Evolutionary conservation across 805 yeast genomes (phyloP).

Genomic region (Groenewaldozyma salmanticensis): DNA sequence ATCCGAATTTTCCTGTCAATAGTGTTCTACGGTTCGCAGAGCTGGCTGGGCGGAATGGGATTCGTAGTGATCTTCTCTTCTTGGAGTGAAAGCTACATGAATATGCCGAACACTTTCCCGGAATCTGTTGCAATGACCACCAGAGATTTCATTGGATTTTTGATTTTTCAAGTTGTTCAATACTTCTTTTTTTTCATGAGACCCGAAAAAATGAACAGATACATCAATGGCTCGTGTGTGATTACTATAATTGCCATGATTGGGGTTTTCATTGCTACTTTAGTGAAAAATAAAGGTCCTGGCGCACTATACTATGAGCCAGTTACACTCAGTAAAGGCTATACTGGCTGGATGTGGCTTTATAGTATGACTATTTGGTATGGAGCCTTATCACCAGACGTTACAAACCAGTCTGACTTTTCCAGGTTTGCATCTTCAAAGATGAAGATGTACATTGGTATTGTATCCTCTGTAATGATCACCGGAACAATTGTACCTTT

Average conservation of each 20-base stretch:
- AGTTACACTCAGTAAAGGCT: constrained; percentile 15
- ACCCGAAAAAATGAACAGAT: constrained; percentile 24
- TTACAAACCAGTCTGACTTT: constrained; percentile 35
- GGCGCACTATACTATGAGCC: constrained; percentile 31
- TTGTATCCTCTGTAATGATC: constrained; percentile 28
- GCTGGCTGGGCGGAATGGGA: constrained; percentile 32
- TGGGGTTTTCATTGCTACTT: constrained; percentile 20
- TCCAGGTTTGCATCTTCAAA: constrained; percentile 33
- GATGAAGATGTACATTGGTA: constrained; percentile 33
- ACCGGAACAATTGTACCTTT: constrained; percentile 39
- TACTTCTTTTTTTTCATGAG: constrained; percentile 10
- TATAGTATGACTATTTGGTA: constrained; percentile 32
- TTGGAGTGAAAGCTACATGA: constrained; percentile 30
- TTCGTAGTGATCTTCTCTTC: constrained; percentile 16
- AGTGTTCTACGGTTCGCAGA: constrained; percentile 4
- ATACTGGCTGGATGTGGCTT: constrained; percentile 9
- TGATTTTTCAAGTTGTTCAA: constrained; percentile 26
- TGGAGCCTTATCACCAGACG: constrained; percentile 32
- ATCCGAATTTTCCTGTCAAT: constrained; percentile 25
- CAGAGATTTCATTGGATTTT: constrained; percentile 33
- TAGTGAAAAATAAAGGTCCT: constrained; percentile 16
- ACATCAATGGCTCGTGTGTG: constrained; percentile 28
- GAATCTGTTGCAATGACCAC: constrained; percentile 27
- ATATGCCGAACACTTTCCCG: constrained; percentile 32
- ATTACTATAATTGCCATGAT: constrained; percentile 29